A percentile compares a stretch with the other conserved stretches of the same genome.
Evolutionary conservation across 2,329 filamentous ascomycete genomes (phyloP).

Genomic region (Phyllosticta ampelicida): DNA sequence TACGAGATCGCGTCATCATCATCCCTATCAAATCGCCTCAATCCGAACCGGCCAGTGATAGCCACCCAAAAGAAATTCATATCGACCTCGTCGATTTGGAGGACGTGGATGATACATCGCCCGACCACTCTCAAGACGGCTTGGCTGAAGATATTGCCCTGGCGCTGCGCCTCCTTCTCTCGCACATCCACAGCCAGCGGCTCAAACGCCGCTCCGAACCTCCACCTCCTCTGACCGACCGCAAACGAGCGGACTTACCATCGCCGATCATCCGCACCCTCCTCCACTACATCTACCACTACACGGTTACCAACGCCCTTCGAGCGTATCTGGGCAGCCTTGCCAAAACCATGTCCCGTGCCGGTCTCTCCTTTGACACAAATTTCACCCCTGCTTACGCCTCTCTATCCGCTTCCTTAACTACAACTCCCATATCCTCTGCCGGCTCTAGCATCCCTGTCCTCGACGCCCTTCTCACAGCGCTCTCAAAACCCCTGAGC

Average conservation of each 20-base stretch:
- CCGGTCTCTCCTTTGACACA: conserved; percentile 21
- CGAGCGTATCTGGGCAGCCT: conserved; percentile 22
- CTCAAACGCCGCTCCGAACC: conserved; percentile 57
- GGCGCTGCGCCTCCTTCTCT: conserved; percentile 64
- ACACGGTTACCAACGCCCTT: conserved; percentile 25
- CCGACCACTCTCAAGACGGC: conserved; percentile 24
- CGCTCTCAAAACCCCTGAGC: conserved; percentile 20
- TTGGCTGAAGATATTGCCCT: conserved; percentile 57
- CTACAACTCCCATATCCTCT: conserved; percentile 14
- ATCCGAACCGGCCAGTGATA: conserved; percentile 16
- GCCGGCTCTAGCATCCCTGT: conserved; percentile 12
- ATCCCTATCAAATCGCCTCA: conserved; percentile 17
- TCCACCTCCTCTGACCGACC: conserved; percentile 44
- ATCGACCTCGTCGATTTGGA: conserved; percentile 57
- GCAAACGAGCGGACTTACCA: conserved; percentile 39
- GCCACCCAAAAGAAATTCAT: conserved; percentile 48
- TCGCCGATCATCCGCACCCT: conserved; percentile 51
- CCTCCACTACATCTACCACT: conserved; percentile 43
- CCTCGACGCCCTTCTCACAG: conserved; percentile 13
- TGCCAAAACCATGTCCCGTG: conserved; percentile 17
- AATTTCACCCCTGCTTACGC: conserved; percentile 13
- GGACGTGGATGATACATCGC: conserved; percentile 25
- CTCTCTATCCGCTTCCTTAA: neutral
- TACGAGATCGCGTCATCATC: conserved; percentile 39
- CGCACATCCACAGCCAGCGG: conserved; percentile 67